Evolutionary conservation across 2,329 filamentous ascomycete genomes (phyloP).

Genomic region (Lasiodiplodia gonubiensis): DNA sequence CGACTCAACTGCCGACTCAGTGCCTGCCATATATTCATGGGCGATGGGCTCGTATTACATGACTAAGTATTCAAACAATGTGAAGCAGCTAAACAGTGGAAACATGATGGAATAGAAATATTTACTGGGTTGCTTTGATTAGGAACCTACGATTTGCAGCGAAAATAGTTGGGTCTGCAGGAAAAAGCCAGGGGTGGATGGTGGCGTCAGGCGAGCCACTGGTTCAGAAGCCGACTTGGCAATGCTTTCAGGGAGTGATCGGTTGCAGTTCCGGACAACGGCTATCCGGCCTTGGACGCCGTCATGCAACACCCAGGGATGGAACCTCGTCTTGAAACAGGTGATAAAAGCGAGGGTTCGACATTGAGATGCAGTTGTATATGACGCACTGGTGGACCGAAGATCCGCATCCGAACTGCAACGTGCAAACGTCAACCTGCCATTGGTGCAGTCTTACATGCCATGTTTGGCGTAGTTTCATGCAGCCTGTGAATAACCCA

Average conservation of each 20-base stretch:
- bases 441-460: too few species aligned
- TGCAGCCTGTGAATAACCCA: too few species aligned
- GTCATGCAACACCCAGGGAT: background rate
- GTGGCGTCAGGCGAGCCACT: constrained; percentile 11
- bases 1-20: background rate
- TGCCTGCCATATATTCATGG: background rate
- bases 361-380: background rate
- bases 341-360: too few species aligned
- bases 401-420: too few species aligned
- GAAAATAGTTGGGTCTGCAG: background rate
- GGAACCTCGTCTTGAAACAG: constrained; percentile 1
- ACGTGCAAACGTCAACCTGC: too few species aligned
- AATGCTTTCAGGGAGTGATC: background rate
- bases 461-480: too few species aligned
- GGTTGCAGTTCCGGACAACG: background rate
- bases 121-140: constrained; percentile 2
- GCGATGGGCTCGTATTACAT: constrained; percentile 4
- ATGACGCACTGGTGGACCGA: too few species aligned
- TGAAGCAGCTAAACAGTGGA: background rate
- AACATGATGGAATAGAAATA: background rate
- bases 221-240: constrained; percentile 16
- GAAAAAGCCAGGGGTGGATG: background rate
- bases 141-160: background rate
- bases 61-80: constrained; percentile 7
- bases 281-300: background rate